phyloP scores from a whole-genome alignment of 2,329 filamentous ascomycete species.

The Cercospora sesami region DNA sequence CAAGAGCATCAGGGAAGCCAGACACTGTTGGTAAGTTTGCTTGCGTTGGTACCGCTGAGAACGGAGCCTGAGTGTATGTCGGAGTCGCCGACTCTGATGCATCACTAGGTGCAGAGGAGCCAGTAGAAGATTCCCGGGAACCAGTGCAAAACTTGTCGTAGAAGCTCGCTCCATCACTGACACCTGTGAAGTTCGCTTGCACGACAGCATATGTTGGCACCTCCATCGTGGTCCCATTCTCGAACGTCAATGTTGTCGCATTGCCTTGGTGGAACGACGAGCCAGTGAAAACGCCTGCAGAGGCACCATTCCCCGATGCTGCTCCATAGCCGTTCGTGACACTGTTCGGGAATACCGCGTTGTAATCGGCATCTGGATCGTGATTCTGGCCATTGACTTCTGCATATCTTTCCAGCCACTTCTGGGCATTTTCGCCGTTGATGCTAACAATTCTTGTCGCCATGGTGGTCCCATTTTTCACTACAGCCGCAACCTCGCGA shows the following conservation, averaged over 20 bases:
- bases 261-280: background rate
- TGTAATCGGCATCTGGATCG: conserved; percentile 46
- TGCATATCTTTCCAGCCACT: conserved; percentile 39
- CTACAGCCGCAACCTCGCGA: conserved; percentile 28
- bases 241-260: background rate
- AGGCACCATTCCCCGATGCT: background rate
- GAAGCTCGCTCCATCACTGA: conserved; percentile 7
- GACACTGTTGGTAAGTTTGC: background rate
- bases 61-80: no score
- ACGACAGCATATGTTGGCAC: conserved; percentile 37
- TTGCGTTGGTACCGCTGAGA: no score
- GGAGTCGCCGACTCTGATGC: no score
- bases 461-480: background rate
- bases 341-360: conserved; percentile 40
- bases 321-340: conserved; percentile 4
- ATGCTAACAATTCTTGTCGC: conserved; percentile 43
- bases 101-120: no score
- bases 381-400: conserved; percentile 36
- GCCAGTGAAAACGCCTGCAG: background rate
- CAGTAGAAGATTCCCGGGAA: background rate
- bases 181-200: background rate
- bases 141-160: conserved; percentile 16
- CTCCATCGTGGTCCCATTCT: conserved; percentile 35
- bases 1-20: background rate
- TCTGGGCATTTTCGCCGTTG: conserved; percentile 39